Base-by-base conservation (phyloP, 768 basidiomycete genomes). In the Russula dissimulans region DNA sequence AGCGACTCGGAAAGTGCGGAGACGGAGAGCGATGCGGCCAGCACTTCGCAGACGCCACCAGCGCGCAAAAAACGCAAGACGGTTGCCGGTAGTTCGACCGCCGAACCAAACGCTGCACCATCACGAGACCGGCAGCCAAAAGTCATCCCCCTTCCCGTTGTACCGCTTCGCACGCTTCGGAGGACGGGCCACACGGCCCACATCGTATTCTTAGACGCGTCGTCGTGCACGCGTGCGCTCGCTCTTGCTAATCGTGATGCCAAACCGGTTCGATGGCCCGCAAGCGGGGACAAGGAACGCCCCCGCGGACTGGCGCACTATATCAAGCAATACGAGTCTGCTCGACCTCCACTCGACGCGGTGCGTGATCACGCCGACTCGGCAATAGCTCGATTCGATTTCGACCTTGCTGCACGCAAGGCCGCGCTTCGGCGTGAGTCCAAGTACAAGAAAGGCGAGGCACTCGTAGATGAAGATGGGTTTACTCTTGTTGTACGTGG, bases 401-500 rank as follows among this genome's bases (percentile, higher is more conserved):
- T 84, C 69, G 79, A 86, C 59, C 74, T 81, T 43, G 80, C 81
- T 32, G 83, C 81, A 71, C 74, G 74, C 63, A 84, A 78, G 69
- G 59, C 59, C 0, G 47, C 55, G 4, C 53, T 64, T 48, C 59
- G 60, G 53, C 82, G 81, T 64, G 78, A 80, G 68, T 81, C 83
- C 26, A 78, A 82, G 69, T 90, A 88, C 68, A 79, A 76, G 65
- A 90, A 91, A 69, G 90, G 91, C 22, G 91, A 92, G 67, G 91
- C 89, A 6, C 78, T 95, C 57, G 89, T 95, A 45, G 94, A 97
- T 70, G 92, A 89, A 61, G 94, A 97, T 62, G 94, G 94, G 3
- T 97, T 95, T 71, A 95, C 92, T 11, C 81, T 97, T 12, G 94
- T 97, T 39, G 89, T 87, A n/a, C 80, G 94, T 41, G 91, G 92